Evolutionary conservation across 2,329 filamentous ascomycete species (phyloP).

Genomic region (Ustilaginoidea virens): DNA sequence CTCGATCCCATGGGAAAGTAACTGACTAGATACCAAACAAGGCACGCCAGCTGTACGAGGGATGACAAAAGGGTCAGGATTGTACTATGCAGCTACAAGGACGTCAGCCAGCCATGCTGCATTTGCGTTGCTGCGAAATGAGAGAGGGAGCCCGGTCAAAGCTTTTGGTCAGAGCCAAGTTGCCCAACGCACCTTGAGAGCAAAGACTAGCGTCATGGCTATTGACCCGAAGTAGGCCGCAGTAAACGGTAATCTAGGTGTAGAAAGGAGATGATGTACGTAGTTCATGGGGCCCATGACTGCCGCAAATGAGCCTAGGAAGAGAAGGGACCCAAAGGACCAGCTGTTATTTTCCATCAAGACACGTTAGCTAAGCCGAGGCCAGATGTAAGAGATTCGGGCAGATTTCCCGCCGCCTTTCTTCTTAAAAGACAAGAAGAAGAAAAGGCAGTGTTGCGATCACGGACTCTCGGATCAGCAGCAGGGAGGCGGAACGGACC

Average conservation of each 20-base stretch:
- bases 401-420: too few species aligned
- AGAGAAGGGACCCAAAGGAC: slow-evolving; percentile 83
- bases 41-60: slow-evolving; percentile 65
- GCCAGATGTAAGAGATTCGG: too few species aligned
- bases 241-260: slow-evolving; percentile 78
- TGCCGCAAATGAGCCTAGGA: slow-evolving; percentile 82
- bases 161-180: too few species aligned
- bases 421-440: too few species aligned
- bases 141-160: too few species aligned
- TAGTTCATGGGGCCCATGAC: slow-evolving; percentile 86
- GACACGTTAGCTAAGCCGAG: too few species aligned
- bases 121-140: too few species aligned
- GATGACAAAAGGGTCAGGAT: slow-evolving; percentile 74
- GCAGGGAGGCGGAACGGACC: too few species aligned
- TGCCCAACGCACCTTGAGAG: slow-evolving; percentile 77
- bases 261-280: slow-evolving; percentile 68
- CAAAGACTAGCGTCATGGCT: slow-evolving; percentile 76
- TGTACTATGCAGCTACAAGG: slow-evolving; percentile 58
- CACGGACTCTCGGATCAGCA: too few species aligned
- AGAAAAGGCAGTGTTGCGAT: too few species aligned
- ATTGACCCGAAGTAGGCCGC: slow-evolving; percentile 92
- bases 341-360: too few species aligned
- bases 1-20: slow-evolving; percentile 96
- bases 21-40: slow-evolving; percentile 88
- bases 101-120: slow-evolving; percentile 4